Base-by-base conservation (phyloP, 768 basidiomycete species). In the Naematelia aurantialba region DNA sequence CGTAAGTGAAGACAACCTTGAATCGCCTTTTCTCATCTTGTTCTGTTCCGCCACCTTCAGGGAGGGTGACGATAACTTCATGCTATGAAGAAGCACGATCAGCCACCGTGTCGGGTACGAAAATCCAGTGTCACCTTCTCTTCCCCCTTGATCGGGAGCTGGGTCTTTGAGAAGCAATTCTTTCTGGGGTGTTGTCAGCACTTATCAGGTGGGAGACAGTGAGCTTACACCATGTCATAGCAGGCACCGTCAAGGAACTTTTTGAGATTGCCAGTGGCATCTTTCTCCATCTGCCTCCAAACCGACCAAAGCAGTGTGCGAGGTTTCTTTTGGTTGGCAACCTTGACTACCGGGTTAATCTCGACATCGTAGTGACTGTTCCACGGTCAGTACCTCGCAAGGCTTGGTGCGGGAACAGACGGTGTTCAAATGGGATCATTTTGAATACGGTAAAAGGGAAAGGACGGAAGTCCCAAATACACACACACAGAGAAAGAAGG, bases 331-430 rank as follows among this genome's bases (percentile, higher is more conserved):
- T 76, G 71, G 56, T 66, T 63, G 26, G 70, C 61, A 13, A 70
- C 69, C 61, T 74, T 75, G 57, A 75, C 72, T 46, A 75, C 69
- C 3, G 75, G 75, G 57, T 69, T 67, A 56, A 76, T 75, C 19
- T 76, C 75, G 29, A 75, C 63, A 45, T 76, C 75, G 60, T 76
- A 76, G 53, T 75, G 73, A 56, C 72, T 71, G 45, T 17, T 5
- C 39, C 25, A 52, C 12, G 26, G 14, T 55, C 60, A 61, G 45
- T 31, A 55, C 50, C 26, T 25, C 19, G 5, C 10, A 49, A 12
- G 30, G 19, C n/a, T 29, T 26, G 13, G 50, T 26, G n/a, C 2
- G 3, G 25, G 2, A 3, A 21, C 10, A 17, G 26, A 27, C 4
- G 24, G 3, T 24, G 25, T 29, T 17, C 34, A 8, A 39, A 17